Conservation (phyloP, 345 rosid genomes). For the Eutrema japonicum region DNA sequence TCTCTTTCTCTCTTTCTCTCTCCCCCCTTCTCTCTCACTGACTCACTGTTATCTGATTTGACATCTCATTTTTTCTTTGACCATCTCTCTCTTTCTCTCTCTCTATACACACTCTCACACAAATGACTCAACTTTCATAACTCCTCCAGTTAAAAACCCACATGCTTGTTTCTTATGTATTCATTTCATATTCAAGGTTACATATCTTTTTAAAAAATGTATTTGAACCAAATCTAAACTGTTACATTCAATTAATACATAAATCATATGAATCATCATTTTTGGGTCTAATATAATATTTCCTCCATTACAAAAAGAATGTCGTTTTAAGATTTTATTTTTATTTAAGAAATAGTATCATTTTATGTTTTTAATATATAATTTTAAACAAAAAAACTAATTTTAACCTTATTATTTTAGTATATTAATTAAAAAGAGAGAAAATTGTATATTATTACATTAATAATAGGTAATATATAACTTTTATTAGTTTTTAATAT, state of each 20-base stretch:
- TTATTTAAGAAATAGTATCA: too few species aligned
- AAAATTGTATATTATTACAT: too few species aligned
- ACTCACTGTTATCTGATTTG: conserved; percentile 43
- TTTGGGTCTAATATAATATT: neutral
- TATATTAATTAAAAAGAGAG: too few species aligned
- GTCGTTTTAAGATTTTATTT: too few species aligned
- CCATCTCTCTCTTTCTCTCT: conserved; percentile 39
- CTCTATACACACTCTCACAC: conserved; percentile 36
- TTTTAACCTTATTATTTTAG: too few species aligned
- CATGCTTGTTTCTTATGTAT: conserved; percentile 34
- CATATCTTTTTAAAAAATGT: neutral
- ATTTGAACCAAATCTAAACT: neutral
- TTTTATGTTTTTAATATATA: too few species aligned
- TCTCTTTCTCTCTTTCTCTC: conserved; percentile 18
- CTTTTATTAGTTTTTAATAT: too few species aligned
- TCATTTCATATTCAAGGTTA: conserved; percentile 26
- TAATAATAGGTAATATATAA: too few species aligned
- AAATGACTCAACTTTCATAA: conserved; percentile 39
- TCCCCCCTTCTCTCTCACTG: neutral
- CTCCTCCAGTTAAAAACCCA: conserved; percentile 37
- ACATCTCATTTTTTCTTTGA: conserved; percentile 47
- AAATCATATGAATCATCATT: neutral
- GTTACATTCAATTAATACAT: neutral
- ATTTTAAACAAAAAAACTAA: too few species aligned
- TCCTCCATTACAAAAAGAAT: too few species aligned